phyloP scores from a whole-genome alignment of 1,284 basidiomycete genomes.

The Trametes polyzona region DNA sequence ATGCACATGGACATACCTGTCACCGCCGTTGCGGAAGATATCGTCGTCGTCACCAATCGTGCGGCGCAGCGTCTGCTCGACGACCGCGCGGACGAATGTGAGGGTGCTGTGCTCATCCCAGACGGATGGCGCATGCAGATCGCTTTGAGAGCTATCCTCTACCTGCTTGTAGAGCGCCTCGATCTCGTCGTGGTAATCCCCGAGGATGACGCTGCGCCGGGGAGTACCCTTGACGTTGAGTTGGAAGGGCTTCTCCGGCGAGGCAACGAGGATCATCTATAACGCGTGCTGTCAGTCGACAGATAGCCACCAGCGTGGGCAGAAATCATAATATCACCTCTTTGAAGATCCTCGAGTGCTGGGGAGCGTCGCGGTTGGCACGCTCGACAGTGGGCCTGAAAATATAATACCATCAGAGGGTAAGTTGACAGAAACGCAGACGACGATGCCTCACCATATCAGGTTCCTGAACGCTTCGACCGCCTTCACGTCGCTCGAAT shows the following conservation, averaged over 20 bases:
- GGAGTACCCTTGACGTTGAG: constrained; percentile 40
- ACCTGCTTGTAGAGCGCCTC: constrained; percentile 36
- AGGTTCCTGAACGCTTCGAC: constrained; percentile 31
- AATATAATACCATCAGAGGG: too few relatives aligned
- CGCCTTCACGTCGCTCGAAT: constrained; percentile 25
- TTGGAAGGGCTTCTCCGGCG: constrained; percentile 34
- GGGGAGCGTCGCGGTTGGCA: constrained; percentile 42
- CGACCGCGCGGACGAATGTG: constrained; percentile 31
- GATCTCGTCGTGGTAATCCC: constrained; percentile 37
- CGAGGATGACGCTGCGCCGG: constrained; percentile 33
- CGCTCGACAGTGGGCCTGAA: constrained; percentile 42
- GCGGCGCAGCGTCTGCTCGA: constrained; percentile 28
- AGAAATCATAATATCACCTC: too few relatives aligned
- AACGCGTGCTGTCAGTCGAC: not conserved
- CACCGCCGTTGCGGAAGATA: constrained; percentile 43
- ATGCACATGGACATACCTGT: constrained; percentile 36
- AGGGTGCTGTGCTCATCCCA: constrained; percentile 32
- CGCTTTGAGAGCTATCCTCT: constrained; percentile 28
- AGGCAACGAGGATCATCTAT: constrained; percentile 40
- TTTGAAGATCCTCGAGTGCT: constrained; percentile 46
- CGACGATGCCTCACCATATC: constrained; percentile 34
- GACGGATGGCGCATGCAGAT: constrained; percentile 24
- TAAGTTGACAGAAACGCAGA: too few relatives aligned
- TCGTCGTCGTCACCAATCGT: constrained; percentile 36
- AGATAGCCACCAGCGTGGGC: too few relatives aligned